phyloP scores from a whole-genome alignment of 2,329 filamentous ascomycete genomes.

The Ascochyta clinopodiicola region DNA sequence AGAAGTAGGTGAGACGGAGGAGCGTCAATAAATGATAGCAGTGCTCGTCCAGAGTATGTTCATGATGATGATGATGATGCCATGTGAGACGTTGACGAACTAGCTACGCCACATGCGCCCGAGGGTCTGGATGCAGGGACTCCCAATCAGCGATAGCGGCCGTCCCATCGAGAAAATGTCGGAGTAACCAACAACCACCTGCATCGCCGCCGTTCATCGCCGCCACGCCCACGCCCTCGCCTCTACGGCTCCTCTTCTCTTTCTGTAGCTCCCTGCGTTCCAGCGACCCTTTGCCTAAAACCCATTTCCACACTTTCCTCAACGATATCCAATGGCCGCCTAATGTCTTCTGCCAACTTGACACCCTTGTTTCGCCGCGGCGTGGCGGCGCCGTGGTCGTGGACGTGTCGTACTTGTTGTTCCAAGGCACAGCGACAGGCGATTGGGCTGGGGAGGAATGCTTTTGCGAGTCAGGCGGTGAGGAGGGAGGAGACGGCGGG shows the following conservation, averaged over 20 bases:
- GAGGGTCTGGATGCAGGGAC: background rate
- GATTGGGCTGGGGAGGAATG: conserved; percentile 21
- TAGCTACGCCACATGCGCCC: conserved; percentile 1
- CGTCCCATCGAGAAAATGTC: conserved; percentile 10
- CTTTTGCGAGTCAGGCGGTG: conserved; percentile 22
- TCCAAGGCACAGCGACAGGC: conserved; percentile 33
- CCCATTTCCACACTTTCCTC: too few relatives aligned
- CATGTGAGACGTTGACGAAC: background rate
- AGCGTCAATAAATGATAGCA: too few relatives aligned
- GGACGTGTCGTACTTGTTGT: conserved; percentile 48
- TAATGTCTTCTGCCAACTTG: conserved; percentile 41
- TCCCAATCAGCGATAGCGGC: conserved; percentile 14
- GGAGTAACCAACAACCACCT: conserved; percentile 3
- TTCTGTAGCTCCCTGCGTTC: background rate
- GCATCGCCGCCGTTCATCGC: background rate
- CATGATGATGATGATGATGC: background rate
- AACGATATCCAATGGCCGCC: background rate
- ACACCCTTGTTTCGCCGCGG: conserved; percentile 36
- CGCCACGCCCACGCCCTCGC: background rate
- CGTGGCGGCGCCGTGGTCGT: conserved; percentile 21
- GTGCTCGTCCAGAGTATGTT: too few relatives aligned
- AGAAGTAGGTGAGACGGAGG: background rate
- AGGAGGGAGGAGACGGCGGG: background rate
- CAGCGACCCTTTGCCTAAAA: background rate
- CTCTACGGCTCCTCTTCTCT: background rate